Base-by-base conservation (phyloP, 441 rosid genomes). In the Brassica hybrid region DNA sequence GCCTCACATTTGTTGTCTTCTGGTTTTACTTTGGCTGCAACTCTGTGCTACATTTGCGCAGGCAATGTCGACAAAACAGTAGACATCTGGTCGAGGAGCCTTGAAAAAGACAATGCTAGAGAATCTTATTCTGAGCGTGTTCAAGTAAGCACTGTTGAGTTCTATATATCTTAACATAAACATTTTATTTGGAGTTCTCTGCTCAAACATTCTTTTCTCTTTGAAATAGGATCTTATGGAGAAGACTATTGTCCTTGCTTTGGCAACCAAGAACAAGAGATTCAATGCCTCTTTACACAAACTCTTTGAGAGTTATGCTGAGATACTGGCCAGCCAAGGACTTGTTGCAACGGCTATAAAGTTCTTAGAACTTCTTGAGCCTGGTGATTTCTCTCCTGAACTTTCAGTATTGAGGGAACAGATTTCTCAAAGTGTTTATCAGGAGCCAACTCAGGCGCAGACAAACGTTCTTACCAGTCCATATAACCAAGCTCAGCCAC, bases 251-350 rank as follows among this genome's bases (percentile, higher is more conserved):
- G 63, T 58, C 14, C 32, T 58, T 58, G 32, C 63, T 58, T 58
- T 58, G 32, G 63, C 63, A 58, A 58, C 32, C 7, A 7, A 6
- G 7, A 58, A 58, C 32, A 58, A 58, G 63, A 58, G 63, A 58
- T 58, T 58, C 63, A 58, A 8, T 11, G 14, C 8, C n/a, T 21
- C 32, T 21, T 25, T 58, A 21, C 30, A 0, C n/a, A 58, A 58
- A 21, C 32, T 58, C 63, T 21, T 21, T 58, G 63, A 58, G 63
- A 58, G 16, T 19, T 58, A 58, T 21, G 63, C 63, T 21, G 63
- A 21, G 63, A 58, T 58, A 58, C 7, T 58, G 8, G 30, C 62
- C 62, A 57, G 30, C 62, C 62, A 57, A 21, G 62, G 62, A 57
- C 62, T 57, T 57, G 0, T 19, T 57, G 62, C 30, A 10, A 57